phyloP scores from a whole-genome alignment of 1,284 basidiomycete species.

The Rhodotorula sp. region DNA sequence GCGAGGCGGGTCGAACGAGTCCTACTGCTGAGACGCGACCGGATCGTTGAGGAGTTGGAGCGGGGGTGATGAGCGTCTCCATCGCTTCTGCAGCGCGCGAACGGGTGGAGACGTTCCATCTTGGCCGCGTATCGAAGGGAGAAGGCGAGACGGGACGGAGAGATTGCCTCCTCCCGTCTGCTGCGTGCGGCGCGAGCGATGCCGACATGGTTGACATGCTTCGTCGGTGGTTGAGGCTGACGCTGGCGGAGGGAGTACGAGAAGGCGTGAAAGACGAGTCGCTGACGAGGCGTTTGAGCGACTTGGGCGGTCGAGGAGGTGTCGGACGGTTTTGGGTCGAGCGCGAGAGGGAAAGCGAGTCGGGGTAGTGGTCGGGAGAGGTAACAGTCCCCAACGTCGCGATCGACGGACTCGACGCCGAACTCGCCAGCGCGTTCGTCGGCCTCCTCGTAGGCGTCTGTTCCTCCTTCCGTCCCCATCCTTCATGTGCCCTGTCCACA shows the following conservation, averaged over 20 bases:
- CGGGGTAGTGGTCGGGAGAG: background rate
- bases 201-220: slow-evolving; percentile 14
- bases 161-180: no score
- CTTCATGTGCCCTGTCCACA: background rate
- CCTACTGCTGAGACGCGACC: slow-evolving; percentile 9
- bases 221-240: slow-evolving; percentile 18
- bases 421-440: background rate
- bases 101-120: slow-evolving; percentile 76
- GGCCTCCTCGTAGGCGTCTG: background rate
- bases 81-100: slow-evolving; percentile 14
- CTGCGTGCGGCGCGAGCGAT: background rate
- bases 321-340: slow-evolving; percentile 20
- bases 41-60: slow-evolving; percentile 20
- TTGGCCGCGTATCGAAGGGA: slow-evolving; percentile 46
- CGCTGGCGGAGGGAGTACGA: slow-evolving; percentile 1
- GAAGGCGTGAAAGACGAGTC: slow-evolving; percentile 2
- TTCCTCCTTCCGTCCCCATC: slow-evolving; percentile 2
- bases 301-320: slow-evolving; percentile 24
- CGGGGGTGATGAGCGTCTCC: slow-evolving; percentile 14
- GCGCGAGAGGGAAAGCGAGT: slow-evolving; percentile 1
- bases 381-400: slow-evolving; percentile 9
- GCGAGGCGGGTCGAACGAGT: slow-evolving; percentile 4
- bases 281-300: slow-evolving; percentile 15
- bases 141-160: no score
- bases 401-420: slow-evolving; percentile 55